Percentiles rank a stretch among this genome's conserved stretches.
Evolutionary conservation across 192 early-diverging fungal species (phyloP).

Genomic region (Coemansia sp.): DNA sequence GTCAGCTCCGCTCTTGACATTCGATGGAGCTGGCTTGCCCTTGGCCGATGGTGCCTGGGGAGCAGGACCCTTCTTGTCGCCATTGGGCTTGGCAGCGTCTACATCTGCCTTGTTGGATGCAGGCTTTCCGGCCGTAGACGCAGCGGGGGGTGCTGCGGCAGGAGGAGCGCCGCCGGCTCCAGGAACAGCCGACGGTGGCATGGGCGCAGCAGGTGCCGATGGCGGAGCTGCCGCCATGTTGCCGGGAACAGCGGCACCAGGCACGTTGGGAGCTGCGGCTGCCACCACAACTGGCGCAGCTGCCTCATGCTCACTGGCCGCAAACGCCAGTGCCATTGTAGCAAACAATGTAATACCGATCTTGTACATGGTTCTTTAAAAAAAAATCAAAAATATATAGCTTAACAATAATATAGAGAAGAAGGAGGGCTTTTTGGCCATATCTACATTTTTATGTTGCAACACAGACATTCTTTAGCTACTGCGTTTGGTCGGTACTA

Average conservation of each 20-base stretch:
- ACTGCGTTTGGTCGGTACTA: background rate
- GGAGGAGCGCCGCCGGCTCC: constrained; percentile 11
- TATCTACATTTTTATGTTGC: background rate
- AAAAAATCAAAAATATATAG: background rate
- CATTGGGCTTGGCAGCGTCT: constrained; percentile 1
- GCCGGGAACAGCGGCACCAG: constrained; percentile 4
- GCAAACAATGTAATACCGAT: constrained; percentile 22
- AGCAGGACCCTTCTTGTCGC: constrained; percentile 15
- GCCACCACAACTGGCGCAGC: constrained; percentile 18
- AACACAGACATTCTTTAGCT: background rate
- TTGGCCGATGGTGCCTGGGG: constrained; percentile 13
- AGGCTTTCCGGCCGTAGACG: constrained; percentile 4
- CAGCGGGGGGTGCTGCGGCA: constrained; percentile 3
- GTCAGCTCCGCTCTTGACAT: constrained; percentile 4
- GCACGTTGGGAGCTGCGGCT: background rate
- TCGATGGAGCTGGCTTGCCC: constrained; percentile 16
- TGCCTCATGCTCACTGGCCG: constrained; percentile 15
- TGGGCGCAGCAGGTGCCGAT: constrained; percentile 1
- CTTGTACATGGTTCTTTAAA: constrained; percentile 23
- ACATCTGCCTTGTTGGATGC: background rate
- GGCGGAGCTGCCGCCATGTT: constrained; percentile 9
- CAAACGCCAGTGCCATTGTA: constrained; percentile 10
- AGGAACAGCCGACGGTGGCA: constrained; percentile 14
- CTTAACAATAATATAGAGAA: background rate
- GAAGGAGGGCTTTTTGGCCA: background rate